These are phyloP conservation scores for Lycium barbarum DNA, from an alignment of 257 asterid genomes.

Conservation along the genomic window DNA sequence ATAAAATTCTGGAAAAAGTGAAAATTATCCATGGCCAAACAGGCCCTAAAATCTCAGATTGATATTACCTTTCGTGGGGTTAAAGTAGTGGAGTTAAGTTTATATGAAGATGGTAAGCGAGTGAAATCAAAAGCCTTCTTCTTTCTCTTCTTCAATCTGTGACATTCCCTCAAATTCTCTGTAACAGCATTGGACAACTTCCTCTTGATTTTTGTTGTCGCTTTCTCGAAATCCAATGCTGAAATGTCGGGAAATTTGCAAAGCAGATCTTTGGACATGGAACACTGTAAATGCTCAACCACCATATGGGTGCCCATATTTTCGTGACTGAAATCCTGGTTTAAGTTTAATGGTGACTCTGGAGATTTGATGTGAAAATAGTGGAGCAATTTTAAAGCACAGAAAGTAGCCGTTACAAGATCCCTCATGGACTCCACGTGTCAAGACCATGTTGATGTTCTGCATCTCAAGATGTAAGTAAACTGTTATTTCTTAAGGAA, in stretches of 20 bases:
- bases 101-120: conserved; percentile 44
- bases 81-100: conserved; percentile 44
- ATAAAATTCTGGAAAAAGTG: no score
- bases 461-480: not conserved
- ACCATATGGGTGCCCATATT: conserved; percentile 40
- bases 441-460: not conserved
- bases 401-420: conserved; percentile 30
- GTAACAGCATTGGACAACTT: conserved; percentile 49
- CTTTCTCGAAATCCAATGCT: conserved; percentile 70
- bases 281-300: conserved; percentile 73
- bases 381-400: not conserved
- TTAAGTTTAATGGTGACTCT: not conserved
- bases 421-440: not conserved
- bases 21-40: no score
- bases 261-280: conserved; percentile 81
- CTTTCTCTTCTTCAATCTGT: conserved; percentile 48
- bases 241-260: conserved; percentile 84
- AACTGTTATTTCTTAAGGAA: not conserved
- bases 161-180: conserved; percentile 46
- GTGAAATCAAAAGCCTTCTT: conserved; percentile 50
- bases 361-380: not conserved
- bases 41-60: not conserved
- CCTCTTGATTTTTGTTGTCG: conserved; percentile 60
- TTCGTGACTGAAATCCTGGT: not conserved
- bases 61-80: conserved; percentile 60